A percentile compares a stretch with the other conserved stretches of the same genome.
Evolutionary conservation across 192 early-diverging fungal genomes (phyloP).

Genomic region (Backusella tarrabulga): DNA sequence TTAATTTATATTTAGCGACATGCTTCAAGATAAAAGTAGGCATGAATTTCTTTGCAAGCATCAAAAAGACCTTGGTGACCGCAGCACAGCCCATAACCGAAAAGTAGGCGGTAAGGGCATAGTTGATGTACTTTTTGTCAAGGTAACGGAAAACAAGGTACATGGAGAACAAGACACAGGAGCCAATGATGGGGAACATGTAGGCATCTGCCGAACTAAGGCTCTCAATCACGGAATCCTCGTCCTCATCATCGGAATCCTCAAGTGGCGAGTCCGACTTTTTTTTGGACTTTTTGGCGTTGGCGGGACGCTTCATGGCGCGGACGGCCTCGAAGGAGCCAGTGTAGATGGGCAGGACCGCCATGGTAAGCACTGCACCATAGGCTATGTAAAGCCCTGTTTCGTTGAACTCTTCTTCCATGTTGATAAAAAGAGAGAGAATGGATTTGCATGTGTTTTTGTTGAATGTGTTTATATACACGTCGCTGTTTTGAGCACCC

Average conservation of each 20-base stretch:
- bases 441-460: neutral
- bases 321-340: conserved; percentile 71
- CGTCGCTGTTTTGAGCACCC: neutral
- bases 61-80: conserved; percentile 58
- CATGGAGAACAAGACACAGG: conserved; percentile 73
- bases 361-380: conserved; percentile 83
- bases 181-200: conserved; percentile 92
- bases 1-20: conserved; percentile 73
- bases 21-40: conserved; percentile 42
- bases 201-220: conserved; percentile 88
- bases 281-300: conserved; percentile 39
- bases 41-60: conserved; percentile 47
- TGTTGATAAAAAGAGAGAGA: neutral
- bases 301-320: conserved; percentile 28
- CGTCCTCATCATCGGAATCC: conserved; percentile 62
- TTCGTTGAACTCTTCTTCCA: neutral
- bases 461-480: neutral
- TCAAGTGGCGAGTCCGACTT: conserved; percentile 35
- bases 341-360: conserved; percentile 82
- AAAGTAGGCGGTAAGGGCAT: conserved; percentile 66
- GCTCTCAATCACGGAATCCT: conserved; percentile 63
- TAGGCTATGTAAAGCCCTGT: conserved; percentile 74
- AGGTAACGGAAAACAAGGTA: conserved; percentile 81
- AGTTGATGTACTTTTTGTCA: conserved; percentile 15
- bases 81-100: conserved; percentile 77